phyloP scores from a whole-genome alignment of 2,329 filamentous ascomycete genomes.

The Colletotrichum sp. region DNA sequence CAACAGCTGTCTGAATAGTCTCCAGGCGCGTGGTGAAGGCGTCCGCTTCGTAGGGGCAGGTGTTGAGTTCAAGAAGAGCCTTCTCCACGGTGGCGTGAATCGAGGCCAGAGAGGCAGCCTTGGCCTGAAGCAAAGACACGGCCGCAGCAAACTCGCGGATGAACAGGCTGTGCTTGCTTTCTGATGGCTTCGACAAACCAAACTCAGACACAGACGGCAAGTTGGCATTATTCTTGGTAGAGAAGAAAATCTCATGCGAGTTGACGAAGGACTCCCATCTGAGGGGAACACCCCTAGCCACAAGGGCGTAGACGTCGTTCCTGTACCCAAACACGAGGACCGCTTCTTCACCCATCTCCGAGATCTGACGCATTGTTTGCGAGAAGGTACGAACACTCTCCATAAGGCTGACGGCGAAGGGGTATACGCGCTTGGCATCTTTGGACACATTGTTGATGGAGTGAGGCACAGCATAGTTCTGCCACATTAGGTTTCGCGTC shows the following conservation, averaged over 20 bases:
- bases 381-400: slow-evolving; percentile 95
- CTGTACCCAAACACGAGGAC: slow-evolving; percentile 89
- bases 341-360: slow-evolving; percentile 84
- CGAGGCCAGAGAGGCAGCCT: slow-evolving; percentile 77
- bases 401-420: slow-evolving; percentile 97
- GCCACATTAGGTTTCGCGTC: slow-evolving; percentile 93
- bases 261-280: slow-evolving; percentile 99
- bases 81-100: slow-evolving; percentile 85
- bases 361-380: slow-evolving; percentile 84
- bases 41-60: slow-evolving; percentile 80
- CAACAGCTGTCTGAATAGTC: slow-evolving; percentile 87
- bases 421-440: slow-evolving; percentile 98
- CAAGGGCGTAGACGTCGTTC: slow-evolving; percentile 84
- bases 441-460: slow-evolving; percentile 95
- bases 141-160: slow-evolving; percentile 90
- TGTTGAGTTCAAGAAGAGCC: slow-evolving; percentile 80
- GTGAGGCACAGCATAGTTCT: slow-evolving; percentile 93
- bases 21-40: slow-evolving; percentile 83
- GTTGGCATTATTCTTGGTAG: slow-evolving; percentile 46
- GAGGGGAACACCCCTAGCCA: slow-evolving; percentile 85
- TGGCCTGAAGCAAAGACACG: slow-evolving; percentile 85
- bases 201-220: slow-evolving; percentile 43
- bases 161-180: slow-evolving; percentile 96
- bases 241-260: slow-evolving; percentile 85
- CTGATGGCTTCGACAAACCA: slow-evolving; percentile 59